Base-by-base conservation (phyloP, 2,329 filamentous ascomycete genomes). In the Pseudogymnoascus sp. region DNA sequence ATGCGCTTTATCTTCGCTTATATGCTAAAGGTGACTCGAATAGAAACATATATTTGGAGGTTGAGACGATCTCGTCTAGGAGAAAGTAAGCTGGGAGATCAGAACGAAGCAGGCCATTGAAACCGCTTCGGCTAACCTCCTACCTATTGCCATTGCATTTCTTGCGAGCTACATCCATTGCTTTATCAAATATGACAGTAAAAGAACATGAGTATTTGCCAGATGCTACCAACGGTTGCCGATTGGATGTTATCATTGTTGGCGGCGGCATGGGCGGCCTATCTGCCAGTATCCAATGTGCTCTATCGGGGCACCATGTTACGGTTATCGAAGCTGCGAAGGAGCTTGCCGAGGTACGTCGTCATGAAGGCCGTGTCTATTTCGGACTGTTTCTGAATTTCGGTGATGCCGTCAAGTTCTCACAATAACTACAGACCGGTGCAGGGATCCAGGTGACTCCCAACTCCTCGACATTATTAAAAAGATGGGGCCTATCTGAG, bases 231-330 rank as follows among this genome's bases (percentile, higher is more conserved):
- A 56, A 56, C 4, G 5, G 28, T 14, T 34, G 9, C n/a, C 23
- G 28, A 5, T 34, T 56, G 28, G 28, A 56, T 36, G 65, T 83
- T 28, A 75, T 84, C 23, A 73, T 85, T 25, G 77, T 83, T 21
- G 83, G 83, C n/a, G 83, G 81, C 9, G 83, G 83, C 7, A 75
- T 85, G 18, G 80, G 81, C 18, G 83, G 83, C 3, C 74, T 85
- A 6, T 75, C 77, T n/a, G 76, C 78, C n/a, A 69, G 70, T 42
- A 72, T 72, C 11, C 63, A 69, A 5, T 65, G 67, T 34, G 56
- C 67, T 8, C 65, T 71, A 28, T 68, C 69, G 2, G 71, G 71
- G 2, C 77, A 80, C 62, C 64, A 70, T 23, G 77, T 80, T 9
- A 76, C 72, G 1, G 71, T 80, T n/a, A 72, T 77, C 2, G 78